A percentile compares a stretch with the other conserved stretches of the same genome.
Conservation (phyloP, 2,329 filamentous ascomycete species). For the Penicillium occitanis region DNA sequence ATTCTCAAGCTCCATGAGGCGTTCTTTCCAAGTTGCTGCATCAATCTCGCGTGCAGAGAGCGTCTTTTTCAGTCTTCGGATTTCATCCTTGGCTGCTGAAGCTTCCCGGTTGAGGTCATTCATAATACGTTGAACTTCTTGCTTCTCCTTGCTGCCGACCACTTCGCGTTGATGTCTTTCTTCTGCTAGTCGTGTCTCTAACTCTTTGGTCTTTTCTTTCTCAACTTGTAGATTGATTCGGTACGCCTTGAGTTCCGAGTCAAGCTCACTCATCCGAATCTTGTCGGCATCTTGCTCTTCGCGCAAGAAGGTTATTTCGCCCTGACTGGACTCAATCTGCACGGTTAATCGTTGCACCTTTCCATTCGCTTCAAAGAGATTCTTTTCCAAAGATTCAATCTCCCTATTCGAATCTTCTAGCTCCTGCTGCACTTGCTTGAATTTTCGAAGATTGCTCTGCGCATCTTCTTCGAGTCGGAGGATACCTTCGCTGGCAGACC, state of each 20-base stretch:
- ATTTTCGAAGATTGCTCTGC: conserved; percentile 71
- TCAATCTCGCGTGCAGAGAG: conserved; percentile 83
- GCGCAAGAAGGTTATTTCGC: conserved; percentile 89
- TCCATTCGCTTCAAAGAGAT: conserved; percentile 77
- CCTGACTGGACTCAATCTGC: conserved; percentile 87
- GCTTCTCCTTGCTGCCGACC: conserved; percentile 83
- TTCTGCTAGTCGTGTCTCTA: conserved; percentile 71
- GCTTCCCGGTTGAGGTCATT: conserved; percentile 88
- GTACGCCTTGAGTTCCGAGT: conserved; percentile 75
- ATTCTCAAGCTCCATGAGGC: conserved; percentile 83
- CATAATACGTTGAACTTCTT: conserved; percentile 89
- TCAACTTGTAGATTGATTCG: conserved; percentile 81
- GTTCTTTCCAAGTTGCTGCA: conserved; percentile 85
- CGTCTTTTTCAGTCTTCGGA: conserved; percentile 75
- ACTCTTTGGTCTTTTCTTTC: conserved; percentile 70
- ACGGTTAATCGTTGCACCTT: conserved; percentile 87
- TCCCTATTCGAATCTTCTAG: conserved; percentile 81
- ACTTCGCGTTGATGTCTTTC: conserved; percentile 86
- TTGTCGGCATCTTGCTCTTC: conserved; percentile 98
- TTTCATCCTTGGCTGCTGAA: conserved; percentile 80
- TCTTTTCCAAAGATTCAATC: conserved; percentile 79
- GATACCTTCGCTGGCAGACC: conserved; percentile 81
- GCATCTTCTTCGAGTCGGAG: conserved; percentile 88
- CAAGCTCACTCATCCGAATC: conserved; percentile 93
- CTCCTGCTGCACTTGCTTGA: conserved; percentile 80